These are phyloP conservation scores for Plenodomus biglobosus DNA, from an alignment of 2,329 filamentous ascomycete species.

Conservation along the genomic window DNA sequence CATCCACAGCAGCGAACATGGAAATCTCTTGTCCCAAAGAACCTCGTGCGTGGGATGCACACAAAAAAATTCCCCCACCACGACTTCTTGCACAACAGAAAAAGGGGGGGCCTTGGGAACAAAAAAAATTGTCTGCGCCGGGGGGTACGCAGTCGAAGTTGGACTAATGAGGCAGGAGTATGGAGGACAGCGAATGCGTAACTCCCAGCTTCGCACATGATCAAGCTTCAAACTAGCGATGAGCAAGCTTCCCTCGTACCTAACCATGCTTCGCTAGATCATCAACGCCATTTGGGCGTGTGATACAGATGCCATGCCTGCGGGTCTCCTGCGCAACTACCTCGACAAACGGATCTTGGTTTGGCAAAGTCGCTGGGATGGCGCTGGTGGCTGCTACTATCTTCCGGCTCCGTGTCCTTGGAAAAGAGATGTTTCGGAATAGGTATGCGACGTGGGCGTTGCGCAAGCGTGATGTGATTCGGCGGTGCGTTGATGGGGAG, in stretches of 20 bases:
- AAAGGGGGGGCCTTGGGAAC: slow-evolving; percentile 47
- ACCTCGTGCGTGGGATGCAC: slow-evolving; percentile 44
- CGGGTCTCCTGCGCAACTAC: slow-evolving; percentile 52
- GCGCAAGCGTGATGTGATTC: slow-evolving; percentile 44
- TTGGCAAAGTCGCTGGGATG: slow-evolving; percentile 54
- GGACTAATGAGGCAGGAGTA: slow-evolving; percentile 39
- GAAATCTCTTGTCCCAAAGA: too few species aligned
- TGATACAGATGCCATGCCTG: slow-evolving; percentile 40
- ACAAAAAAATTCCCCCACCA: slow-evolving; percentile 46
- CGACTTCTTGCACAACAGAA: too few species aligned
- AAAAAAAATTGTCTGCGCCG: slow-evolving; percentile 48
- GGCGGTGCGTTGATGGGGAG: slow-evolving; percentile 37
- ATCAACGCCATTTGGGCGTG: slow-evolving; percentile 40
- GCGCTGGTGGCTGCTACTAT: slow-evolving; percentile 49
- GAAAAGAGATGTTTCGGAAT: slow-evolving; percentile 39
- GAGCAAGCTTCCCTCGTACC: slow-evolving; percentile 34
- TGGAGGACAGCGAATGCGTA: slow-evolving; percentile 56
- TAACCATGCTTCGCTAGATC: slow-evolving; percentile 42
- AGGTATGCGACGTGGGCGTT: slow-evolving; percentile 49
- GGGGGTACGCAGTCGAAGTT: not conserved
- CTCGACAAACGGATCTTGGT: slow-evolving; percentile 49
- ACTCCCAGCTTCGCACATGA: slow-evolving; percentile 45
- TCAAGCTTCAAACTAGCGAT: slow-evolving; percentile 1
- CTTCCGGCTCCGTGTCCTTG: slow-evolving; percentile 51
- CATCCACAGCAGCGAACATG: slow-evolving; percentile 36